These are phyloP conservation scores for Fragilaria crotonensis DNA, from an alignment of 108 stramenopile genomes.

Conservation along the genomic window DNA sequence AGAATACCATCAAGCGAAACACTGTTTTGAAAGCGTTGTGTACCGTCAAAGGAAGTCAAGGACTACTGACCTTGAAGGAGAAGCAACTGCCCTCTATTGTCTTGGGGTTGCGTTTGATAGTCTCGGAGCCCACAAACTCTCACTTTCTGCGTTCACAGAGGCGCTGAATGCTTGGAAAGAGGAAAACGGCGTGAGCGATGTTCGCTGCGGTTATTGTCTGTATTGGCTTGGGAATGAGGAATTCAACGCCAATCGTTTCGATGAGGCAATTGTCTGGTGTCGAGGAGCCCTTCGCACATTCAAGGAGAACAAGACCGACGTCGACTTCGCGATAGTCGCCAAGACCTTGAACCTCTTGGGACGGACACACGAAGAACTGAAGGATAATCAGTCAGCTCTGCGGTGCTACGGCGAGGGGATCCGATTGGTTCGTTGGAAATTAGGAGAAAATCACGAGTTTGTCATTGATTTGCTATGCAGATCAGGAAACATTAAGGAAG, in stretches of 20 bases:
- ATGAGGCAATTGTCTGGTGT: slow-evolving; percentile 25
- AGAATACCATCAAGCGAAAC: slow-evolving; percentile 29
- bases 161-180: slow-evolving; percentile 32
- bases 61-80: slow-evolving; percentile 14
- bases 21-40: slow-evolving; percentile 26
- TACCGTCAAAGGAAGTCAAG: slow-evolving; percentile 20
- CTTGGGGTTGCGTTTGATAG: slow-evolving; percentile 31
- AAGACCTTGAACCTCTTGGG: slow-evolving; percentile 26
- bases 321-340: slow-evolving; percentile 27
- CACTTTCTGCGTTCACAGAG: slow-evolving; percentile 30
- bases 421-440: slow-evolving; percentile 20
- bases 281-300: slow-evolving; percentile 29
- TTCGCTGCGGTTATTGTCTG: slow-evolving; percentile 13
- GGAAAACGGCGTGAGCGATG: slow-evolving; percentile 18
- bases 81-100: slow-evolving; percentile 23
- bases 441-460: slow-evolving; percentile 25
- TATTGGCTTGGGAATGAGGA: slow-evolving; percentile 34
- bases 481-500: slow-evolving; percentile 20
- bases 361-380: slow-evolving; percentile 28
- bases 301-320: slow-evolving; percentile 19
- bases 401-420: slow-evolving; percentile 39
- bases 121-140: slow-evolving; percentile 24
- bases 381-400: slow-evolving; percentile 24
- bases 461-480: slow-evolving; percentile 18
- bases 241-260: slow-evolving; percentile 15